phyloP scores from a whole-genome alignment of 371 early-diverging fungal genomes.

The Rhizopus arrhizus region DNA sequence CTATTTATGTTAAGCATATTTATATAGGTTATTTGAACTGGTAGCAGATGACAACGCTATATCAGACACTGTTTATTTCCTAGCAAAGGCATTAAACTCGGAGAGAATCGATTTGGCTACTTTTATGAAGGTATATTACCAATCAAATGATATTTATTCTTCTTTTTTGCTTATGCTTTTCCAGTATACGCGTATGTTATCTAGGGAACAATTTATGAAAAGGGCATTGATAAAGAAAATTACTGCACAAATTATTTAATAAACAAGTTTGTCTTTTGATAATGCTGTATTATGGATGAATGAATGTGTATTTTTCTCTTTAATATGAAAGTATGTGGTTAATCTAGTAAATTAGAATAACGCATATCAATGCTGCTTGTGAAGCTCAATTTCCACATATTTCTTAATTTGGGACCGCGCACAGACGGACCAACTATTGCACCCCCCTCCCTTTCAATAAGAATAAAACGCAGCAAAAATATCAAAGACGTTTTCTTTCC shows the following conservation, averaged over 20 bases:
- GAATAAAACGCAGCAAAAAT: neutral
- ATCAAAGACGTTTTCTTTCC: neutral
- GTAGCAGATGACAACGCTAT: constrained; percentile 89
- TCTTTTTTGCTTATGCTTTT: neutral
- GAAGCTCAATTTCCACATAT: too few species aligned
- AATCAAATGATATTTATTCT: neutral
- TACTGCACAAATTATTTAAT: constrained; percentile 4
- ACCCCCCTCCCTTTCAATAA: neutral
- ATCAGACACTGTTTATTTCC: constrained; percentile 85
- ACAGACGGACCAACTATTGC: too few species aligned
- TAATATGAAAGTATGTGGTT: too few species aligned
- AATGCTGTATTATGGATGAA: neutral
- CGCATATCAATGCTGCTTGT: too few species aligned
- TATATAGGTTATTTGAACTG: constrained; percentile 72
- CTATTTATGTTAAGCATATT: neutral
- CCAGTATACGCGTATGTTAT: constrained; percentile 74
- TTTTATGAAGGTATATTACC: constrained; percentile 67
- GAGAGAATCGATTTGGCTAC: constrained; percentile 66
- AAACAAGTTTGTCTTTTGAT: neutral
- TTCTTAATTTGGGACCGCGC: too few species aligned
- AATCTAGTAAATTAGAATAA: too few species aligned
- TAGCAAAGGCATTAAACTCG: constrained; percentile 77
- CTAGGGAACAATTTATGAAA: constrained; percentile 87
- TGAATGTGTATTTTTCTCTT: too few species aligned
- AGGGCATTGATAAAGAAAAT: constrained; percentile 80